Evolutionary conservation across 2,329 filamentous ascomycete species (phyloP).

Genomic region (Fusarium odoratissimum): DNA sequence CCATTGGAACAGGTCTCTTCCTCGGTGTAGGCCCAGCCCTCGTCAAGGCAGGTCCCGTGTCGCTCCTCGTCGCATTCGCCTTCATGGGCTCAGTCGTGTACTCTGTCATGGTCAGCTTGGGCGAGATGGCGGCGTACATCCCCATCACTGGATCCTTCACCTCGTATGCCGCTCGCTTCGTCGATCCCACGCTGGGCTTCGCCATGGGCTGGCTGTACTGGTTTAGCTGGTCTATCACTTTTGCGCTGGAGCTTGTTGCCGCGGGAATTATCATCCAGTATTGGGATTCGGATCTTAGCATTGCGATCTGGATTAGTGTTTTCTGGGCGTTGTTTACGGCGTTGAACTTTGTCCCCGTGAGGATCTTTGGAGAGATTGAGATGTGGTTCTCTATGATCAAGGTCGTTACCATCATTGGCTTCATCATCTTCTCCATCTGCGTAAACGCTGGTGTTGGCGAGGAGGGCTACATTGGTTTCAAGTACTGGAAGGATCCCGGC

Average conservation of each 20-base stretch:
- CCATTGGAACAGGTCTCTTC: conserved; percentile 79
- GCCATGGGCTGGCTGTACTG: conserved; percentile 87
- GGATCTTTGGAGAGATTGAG: conserved; percentile 80
- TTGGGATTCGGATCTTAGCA: conserved; percentile 71
- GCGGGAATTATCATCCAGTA: conserved; percentile 81
- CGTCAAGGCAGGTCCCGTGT: conserved; percentile 71
- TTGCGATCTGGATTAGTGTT: conserved; percentile 78
- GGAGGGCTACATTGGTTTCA: conserved; percentile 79
- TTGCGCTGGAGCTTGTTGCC: conserved; percentile 77
- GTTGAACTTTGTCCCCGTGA: conserved; percentile 77
- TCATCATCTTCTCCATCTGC: conserved; percentile 81
- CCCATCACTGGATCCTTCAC: conserved; percentile 83
- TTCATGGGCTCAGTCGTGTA: conserved; percentile 79
- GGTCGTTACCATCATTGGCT: conserved; percentile 78
- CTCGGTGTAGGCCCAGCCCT: conserved; percentile 74
- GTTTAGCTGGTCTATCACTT: conserved; percentile 81
- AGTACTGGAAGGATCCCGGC: conserved; percentile 76
- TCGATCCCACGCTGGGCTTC: conserved; percentile 78
- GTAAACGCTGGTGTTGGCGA: conserved; percentile 77
- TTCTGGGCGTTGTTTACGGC: conserved; percentile 78
- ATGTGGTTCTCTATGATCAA: conserved; percentile 85
- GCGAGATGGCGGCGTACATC: conserved; percentile 82
- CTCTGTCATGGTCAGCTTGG: conserved; percentile 77
- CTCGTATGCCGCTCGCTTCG: conserved; percentile 79
- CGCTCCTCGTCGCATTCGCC: conserved; percentile 74